These are phyloP conservation scores for Verticillium klebahnii DNA, from an alignment of 2,329 filamentous ascomycete species.

Conservation along the genomic window DNA sequence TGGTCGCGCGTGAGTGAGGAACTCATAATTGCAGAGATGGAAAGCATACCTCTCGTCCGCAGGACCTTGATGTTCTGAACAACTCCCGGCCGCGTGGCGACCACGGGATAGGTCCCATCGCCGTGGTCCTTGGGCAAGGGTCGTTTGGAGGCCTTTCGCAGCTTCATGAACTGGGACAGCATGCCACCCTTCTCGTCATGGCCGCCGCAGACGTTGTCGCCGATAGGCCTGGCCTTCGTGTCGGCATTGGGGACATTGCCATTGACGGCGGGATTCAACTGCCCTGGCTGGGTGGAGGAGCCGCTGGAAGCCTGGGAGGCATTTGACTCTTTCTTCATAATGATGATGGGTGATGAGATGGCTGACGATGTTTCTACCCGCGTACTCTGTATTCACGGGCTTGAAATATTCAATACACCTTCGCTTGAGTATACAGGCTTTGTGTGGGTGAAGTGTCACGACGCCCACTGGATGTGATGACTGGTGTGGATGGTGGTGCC, in stretches of 20 bases:
- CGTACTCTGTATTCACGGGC: too few species aligned
- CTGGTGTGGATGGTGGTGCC: neutral
- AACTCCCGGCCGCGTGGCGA: slow-evolving; percentile 45
- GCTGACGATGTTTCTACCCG: neutral
- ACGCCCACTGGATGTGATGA: too few species aligned
- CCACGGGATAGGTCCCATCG: slow-evolving; percentile 52
- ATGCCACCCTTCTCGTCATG: slow-evolving; percentile 5
- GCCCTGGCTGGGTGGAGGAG: neutral
- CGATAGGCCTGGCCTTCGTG: neutral
- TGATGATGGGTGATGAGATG: neutral
- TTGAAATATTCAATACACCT: too few species aligned
- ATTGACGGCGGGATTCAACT: neutral
- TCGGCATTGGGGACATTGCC: neutral
- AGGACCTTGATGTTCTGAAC: slow-evolving; percentile 55
- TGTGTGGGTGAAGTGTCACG: too few species aligned
- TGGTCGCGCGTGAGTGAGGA: slow-evolving; percentile 10
- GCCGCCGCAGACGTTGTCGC: neutral
- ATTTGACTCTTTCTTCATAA: neutral
- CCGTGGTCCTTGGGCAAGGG: slow-evolving; percentile 60
- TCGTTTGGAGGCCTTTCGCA: slow-evolving; percentile 45
- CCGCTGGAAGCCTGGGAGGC: neutral
- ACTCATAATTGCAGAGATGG: slow-evolving; percentile 8
- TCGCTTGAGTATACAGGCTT: too few species aligned
- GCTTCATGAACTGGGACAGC: slow-evolving; percentile 19
- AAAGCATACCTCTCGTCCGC: slow-evolving; percentile 34